These are phyloP conservation scores for Nakazawaea molendinolei DNA, from an alignment of 805 yeast genomes.

Conservation along the genomic window DNA sequence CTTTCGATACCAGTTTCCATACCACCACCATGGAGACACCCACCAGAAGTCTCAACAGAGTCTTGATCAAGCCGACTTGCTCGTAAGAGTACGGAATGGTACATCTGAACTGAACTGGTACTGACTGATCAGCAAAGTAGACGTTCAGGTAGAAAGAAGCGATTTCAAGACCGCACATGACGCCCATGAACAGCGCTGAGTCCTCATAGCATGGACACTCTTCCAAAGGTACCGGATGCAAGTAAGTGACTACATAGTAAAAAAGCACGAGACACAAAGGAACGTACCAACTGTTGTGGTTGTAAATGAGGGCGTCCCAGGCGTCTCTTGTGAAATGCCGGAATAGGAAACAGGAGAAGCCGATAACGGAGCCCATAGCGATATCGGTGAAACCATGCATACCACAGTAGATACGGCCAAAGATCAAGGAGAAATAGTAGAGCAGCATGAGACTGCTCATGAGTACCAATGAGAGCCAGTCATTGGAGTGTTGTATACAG, in stretches of 20 bases:
- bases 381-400: slow-evolving; percentile 94
- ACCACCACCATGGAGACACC: slow-evolving; percentile 58
- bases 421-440: slow-evolving; percentile 59
- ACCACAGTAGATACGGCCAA: slow-evolving; percentile 90
- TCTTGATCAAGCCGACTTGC: slow-evolving; percentile 34
- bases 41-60: slow-evolving; percentile 42
- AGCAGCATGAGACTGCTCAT: slow-evolving; percentile 17
- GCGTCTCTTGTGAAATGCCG: slow-evolving; percentile 33
- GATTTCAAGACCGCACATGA: slow-evolving; percentile 68
- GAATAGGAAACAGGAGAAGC: slow-evolving; percentile 42
- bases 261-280: slow-evolving; percentile 31
- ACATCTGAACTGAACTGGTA: slow-evolving; percentile 13
- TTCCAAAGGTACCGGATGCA: slow-evolving; percentile 82
- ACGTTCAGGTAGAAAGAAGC: slow-evolving; percentile 44
- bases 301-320: slow-evolving; percentile 41
- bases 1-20: slow-evolving; percentile 76
- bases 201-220: slow-evolving; percentile 97
- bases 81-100: slow-evolving; percentile 35
- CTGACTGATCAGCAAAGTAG: slow-evolving; percentile 6
- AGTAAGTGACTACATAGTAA: slow-evolving; percentile 46
- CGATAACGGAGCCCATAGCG: slow-evolving; percentile 56
- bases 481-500: slow-evolving; percentile 10
- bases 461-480: too few relatives aligned
- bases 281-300: slow-evolving; percentile 23
- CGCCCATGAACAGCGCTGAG: slow-evolving; percentile 88